Evolutionary conservation across 2,329 filamentous ascomycete genomes (phyloP), one percentile per base, ranked within the genome.

Genomic region (Penicillium sp.): DNA sequence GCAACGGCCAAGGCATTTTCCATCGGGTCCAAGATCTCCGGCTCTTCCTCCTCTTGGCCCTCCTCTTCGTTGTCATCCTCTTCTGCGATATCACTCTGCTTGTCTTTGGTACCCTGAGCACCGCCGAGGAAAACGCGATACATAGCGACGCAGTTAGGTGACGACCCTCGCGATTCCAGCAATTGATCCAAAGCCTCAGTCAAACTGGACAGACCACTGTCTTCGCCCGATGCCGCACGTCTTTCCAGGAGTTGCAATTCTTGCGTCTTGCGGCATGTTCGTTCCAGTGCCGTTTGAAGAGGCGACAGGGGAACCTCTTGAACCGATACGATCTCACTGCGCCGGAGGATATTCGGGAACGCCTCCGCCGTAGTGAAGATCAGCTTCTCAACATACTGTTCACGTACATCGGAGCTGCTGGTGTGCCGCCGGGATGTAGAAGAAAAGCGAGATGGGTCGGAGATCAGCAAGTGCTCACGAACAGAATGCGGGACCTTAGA

Each of bases 321-420:
- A 1, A 83, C 80, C 6, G 84, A 79, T 13, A 95, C 76, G 56
- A 97, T 89, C 75, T 97, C 92, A 64, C 91, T 96, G 51, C 92
- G 85, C 28, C 91, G 85, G 23, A 97, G 78, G 45, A 97, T 95
- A 1, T 92, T 97, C 1, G 93, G 94, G 76, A 97, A 97, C 0
- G 87, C 76, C 65, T 97, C 92, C 0, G 87, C 87, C 0, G 92
- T 93, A 0, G 86, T 89, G 71, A 91, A 96, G 1, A 97, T 75
- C 0, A 87, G 82, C 79, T 97, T 97, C 70, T 96, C 90, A 0
- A 91, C 87, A 58, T 82, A 89, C 64, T 94, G 90, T 50, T 90
- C 87, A 19, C 84, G 80, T 2, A 89, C 74, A 42, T 80, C 86
- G 1, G 86, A 83, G 10, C 90, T 87, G 10, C 79, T 82, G 2